These are phyloP conservation scores for Grosmannia huntii DNA, from an alignment of 2,329 filamentous ascomycete species.

Conservation along the genomic window DNA sequence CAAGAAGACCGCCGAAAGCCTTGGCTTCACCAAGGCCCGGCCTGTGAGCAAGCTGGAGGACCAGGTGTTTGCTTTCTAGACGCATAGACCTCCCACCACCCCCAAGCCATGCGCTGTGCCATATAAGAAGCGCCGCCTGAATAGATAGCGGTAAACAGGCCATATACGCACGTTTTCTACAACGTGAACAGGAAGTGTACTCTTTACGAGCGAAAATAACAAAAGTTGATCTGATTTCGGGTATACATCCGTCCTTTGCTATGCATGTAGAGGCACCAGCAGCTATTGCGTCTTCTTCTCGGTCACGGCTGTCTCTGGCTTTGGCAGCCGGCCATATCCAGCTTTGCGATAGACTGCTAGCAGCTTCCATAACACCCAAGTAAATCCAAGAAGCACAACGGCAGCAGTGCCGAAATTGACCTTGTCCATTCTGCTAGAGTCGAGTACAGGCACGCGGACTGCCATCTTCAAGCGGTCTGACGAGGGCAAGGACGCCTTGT, in stretches of 20 bases:
- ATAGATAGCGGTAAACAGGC: neutral
- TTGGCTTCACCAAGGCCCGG: slow-evolving; percentile 84
- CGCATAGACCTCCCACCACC: neutral
- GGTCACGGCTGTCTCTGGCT: slow-evolving; percentile 12
- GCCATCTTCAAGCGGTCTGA: slow-evolving; percentile 32
- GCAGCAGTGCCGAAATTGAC: slow-evolving; percentile 43
- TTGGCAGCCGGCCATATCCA: slow-evolving; percentile 17
- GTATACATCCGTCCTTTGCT: neutral
- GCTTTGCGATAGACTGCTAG: slow-evolving; percentile 22
- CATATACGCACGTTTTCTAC: neutral
- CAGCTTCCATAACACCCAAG: slow-evolving; percentile 56
- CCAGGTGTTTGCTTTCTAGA: slow-evolving; percentile 87
- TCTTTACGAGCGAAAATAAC: neutral
- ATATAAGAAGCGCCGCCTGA: neutral
- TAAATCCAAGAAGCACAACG: slow-evolving; percentile 49
- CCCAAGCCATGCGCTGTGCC: neutral
- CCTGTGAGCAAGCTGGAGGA: slow-evolving; percentile 97
- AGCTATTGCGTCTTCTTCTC: slow-evolving; percentile 11
- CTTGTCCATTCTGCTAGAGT: slow-evolving; percentile 33
- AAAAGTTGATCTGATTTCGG: neutral
- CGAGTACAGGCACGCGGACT: slow-evolving; percentile 53
- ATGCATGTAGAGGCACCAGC: neutral
- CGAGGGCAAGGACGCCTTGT: neutral
- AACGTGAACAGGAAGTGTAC: neutral
- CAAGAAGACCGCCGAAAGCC: slow-evolving; percentile 85